Evolutionary conservation across 2,329 filamentous ascomycete species (phyloP).

Genomic region (Emmonsiellopsis sp.): DNA sequence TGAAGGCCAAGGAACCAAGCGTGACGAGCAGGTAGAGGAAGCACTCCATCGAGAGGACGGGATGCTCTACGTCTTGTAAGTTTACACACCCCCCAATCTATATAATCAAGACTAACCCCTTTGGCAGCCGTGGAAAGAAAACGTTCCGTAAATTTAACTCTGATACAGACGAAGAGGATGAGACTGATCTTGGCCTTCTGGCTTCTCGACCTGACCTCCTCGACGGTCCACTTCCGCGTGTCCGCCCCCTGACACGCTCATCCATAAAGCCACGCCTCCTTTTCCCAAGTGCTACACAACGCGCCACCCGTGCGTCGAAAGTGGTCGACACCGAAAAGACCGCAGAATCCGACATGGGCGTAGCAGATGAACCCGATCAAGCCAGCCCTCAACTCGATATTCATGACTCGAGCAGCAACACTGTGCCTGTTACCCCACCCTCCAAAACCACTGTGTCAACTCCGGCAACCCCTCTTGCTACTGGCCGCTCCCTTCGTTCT

Average conservation of each 20-base stretch:
- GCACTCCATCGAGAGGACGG: constrained; percentile 46
- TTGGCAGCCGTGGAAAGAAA: constrained; percentile 51
- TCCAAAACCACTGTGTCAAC: constrained; percentile 16
- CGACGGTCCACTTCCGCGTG: constrained; percentile 20
- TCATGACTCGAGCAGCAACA: neutral
- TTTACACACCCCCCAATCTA: constrained; percentile 15
- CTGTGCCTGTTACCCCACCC: constrained; percentile 17
- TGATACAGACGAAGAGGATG: constrained; percentile 28
- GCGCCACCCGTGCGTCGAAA: constrained; percentile 20
- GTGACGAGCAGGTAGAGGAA: constrained; percentile 39
- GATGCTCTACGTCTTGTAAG: constrained; percentile 55
- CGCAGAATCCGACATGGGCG: constrained; percentile 43
- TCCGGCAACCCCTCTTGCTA: constrained; percentile 24
- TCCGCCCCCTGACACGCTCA: constrained; percentile 47
- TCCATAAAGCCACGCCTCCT: constrained; percentile 53
- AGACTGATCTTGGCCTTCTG: constrained; percentile 35
- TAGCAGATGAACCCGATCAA: constrained; percentile 5
- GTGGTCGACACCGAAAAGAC: constrained; percentile 43
- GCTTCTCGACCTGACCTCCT: constrained; percentile 31
- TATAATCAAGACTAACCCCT: constrained; percentile 18
- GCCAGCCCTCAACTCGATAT: neutral
- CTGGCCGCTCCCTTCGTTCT: constrained; percentile 26
- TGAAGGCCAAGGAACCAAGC: constrained; percentile 18
- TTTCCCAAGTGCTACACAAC: constrained; percentile 42
- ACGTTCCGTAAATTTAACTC: constrained; percentile 49